These are phyloP conservation scores for Pleurotus cornucopiae DNA, from an alignment of 768 basidiomycete genomes.

Conservation along the genomic window DNA sequence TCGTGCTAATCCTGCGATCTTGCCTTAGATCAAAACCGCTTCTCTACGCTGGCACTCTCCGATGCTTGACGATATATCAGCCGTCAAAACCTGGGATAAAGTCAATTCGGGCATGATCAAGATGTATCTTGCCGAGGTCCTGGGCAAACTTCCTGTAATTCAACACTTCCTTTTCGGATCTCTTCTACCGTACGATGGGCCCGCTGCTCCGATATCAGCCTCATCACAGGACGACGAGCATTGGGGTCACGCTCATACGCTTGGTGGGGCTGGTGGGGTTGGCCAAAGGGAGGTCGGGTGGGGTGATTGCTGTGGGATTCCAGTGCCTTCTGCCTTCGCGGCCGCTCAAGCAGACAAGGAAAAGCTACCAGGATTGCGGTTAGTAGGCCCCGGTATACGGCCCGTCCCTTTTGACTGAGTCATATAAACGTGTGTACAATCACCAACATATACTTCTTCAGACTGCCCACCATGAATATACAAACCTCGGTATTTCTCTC, in stretches of 20 bases:
- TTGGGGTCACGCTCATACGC: conserved; percentile 46
- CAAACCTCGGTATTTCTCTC: too few species aligned
- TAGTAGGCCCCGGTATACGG: conserved; percentile 61
- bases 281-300: conserved; percentile 59
- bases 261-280: conserved; percentile 35
- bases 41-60: conserved; percentile 97
- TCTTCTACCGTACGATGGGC: conserved; percentile 66
- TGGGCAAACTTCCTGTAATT: conserved; percentile 91
- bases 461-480: too few species aligned
- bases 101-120: conserved; percentile 96
- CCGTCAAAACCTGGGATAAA: conserved; percentile 94
- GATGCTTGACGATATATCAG: conserved; percentile 98
- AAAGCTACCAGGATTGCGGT: conserved; percentile 30
- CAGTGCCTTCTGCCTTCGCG: conserved; percentile 77
- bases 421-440: too few species aligned
- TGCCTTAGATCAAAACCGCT: conserved; percentile 82
- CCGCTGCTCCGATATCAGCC: conserved; percentile 32
- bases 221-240: conserved; percentile 32
- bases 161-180: conserved; percentile 96
- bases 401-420: conserved; percentile 78
- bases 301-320: conserved; percentile 92
- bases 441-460: too few species aligned
- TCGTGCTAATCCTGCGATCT: background rate
- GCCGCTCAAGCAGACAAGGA: conserved; percentile 57
- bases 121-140: conserved; percentile 95